Conservation (phyloP, 106 monocot genomes). For the Acanthochlamys bracteata region DNA sequence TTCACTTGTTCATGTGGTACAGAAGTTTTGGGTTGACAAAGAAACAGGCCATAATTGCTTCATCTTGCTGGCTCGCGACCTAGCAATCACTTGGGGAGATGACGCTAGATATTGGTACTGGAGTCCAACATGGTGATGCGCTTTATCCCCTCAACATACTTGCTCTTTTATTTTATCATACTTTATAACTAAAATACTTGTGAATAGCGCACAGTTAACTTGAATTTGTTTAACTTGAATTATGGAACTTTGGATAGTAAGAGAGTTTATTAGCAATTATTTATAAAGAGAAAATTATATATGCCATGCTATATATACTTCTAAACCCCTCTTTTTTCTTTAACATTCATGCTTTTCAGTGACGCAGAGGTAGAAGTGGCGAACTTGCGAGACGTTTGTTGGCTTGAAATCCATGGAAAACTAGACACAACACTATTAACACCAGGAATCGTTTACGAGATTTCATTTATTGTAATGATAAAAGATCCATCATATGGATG, state of each 20-base stretch:
- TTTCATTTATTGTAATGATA: slow-evolving; percentile 38
- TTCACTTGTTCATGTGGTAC: neutral
- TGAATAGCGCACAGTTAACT: too few species aligned
- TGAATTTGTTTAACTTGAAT: too few species aligned
- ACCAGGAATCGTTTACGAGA: slow-evolving; percentile 39
- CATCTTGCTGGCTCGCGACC: slow-evolving; percentile 27
- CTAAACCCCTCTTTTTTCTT: too few species aligned
- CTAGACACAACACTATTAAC: slow-evolving; percentile 29
- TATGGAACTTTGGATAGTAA: too few species aligned
- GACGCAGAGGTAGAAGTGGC: slow-evolving; percentile 29
- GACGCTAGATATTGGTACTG: slow-evolving; percentile 44
- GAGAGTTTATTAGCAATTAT: too few species aligned
- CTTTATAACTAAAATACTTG: too few species aligned
- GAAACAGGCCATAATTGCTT: slow-evolving; percentile 40
- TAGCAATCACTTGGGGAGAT: slow-evolving; percentile 52
- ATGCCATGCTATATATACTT: too few species aligned
- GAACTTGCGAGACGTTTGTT: slow-evolving; percentile 33
- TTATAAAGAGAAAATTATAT: too few species aligned
- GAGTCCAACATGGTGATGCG: slow-evolving; percentile 16
- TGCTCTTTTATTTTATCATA: too few species aligned
- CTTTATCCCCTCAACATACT: too few species aligned
- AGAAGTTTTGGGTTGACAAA: slow-evolving; percentile 56
- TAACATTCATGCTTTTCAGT: neutral
- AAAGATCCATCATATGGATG: slow-evolving; percentile 28
- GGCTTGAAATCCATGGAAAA: slow-evolving; percentile 57